phyloP scores from a whole-genome alignment of 139 green algal genomes.

The Eudorina sp. region DNA sequence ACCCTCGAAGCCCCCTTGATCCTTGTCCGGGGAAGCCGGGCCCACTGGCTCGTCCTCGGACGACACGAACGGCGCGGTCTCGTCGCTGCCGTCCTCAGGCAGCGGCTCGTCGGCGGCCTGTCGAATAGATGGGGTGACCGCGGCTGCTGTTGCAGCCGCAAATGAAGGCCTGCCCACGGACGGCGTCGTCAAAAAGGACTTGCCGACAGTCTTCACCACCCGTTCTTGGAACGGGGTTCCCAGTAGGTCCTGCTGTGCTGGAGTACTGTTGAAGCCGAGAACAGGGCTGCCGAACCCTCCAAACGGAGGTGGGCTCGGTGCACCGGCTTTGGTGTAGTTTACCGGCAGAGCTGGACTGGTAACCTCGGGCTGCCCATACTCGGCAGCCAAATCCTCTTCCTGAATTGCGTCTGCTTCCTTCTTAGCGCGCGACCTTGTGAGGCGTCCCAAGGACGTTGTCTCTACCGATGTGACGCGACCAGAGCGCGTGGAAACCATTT shows the following conservation, averaged over 20 bases:
- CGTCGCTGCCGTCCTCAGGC: slow-evolving; percentile 15
- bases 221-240: slow-evolving; percentile 26
- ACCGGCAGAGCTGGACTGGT: background rate
- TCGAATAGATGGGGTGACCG: background rate
- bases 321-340: background rate
- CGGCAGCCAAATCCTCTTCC: background rate
- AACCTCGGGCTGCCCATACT: background rate
- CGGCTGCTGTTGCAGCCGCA: background rate
- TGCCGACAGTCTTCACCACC: slow-evolving; percentile 19
- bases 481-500: slow-evolving; percentile 26
- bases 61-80: slow-evolving; percentile 14
- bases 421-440: slow-evolving; percentile 2
- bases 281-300: background rate
- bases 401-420: background rate
- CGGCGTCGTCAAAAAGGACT: background rate
- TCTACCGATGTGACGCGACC: background rate
- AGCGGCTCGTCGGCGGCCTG: background rate
- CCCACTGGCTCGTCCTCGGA: background rate
- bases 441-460: background rate
- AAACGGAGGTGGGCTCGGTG: background rate
- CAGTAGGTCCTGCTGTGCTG: background rate
- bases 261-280: background rate
- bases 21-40: background rate
- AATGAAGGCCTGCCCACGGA: no score
- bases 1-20: background rate